A percentile compares a stretch with the other conserved stretches of the same genome.
These are phyloP conservation scores for Austroboletus eburneus DNA, from an alignment of 768 basidiomycete genomes.

Conservation along the genomic window DNA sequence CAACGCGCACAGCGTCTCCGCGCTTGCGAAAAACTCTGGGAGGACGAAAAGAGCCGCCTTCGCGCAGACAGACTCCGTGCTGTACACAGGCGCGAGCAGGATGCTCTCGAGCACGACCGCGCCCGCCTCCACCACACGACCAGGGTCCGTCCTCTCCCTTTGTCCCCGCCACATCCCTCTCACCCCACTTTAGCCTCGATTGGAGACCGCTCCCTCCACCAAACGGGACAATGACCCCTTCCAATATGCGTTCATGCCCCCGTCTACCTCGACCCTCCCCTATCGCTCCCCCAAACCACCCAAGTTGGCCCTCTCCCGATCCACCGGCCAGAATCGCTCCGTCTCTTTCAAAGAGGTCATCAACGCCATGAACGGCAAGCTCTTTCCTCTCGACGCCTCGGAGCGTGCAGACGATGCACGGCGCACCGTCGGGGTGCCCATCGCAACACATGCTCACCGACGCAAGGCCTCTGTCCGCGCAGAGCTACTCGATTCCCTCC, in stretches of 20 bases:
- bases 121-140: constrained; percentile 18
- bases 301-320: constrained; percentile 5
- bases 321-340: constrained; percentile 27
- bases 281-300: constrained; percentile 13
- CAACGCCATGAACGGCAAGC: constrained; percentile 51
- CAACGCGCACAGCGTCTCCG: constrained; percentile 39
- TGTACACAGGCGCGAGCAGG: constrained; percentile 31
- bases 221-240: constrained; percentile 26
- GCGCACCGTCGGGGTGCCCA: constrained; percentile 24
- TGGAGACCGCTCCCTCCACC: constrained; percentile 3
- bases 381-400: constrained; percentile 44
- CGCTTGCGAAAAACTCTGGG: constrained; percentile 47
- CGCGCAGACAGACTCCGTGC: constrained; percentile 37
- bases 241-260: constrained; percentile 33
- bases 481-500: constrained; percentile 42
- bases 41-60: constrained; percentile 41
- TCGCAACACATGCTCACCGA: constrained; percentile 14
- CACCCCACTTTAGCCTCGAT: constrained; percentile 12
- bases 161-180: constrained; percentile 1
- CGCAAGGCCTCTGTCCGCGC: constrained; percentile 22
- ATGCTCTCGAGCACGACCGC: constrained; percentile 26
- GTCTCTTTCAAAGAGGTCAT: constrained; percentile 57
- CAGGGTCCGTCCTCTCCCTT: constrained; percentile 15
- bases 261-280: constrained; percentile 18
- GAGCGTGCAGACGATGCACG: constrained; percentile 31